Conservation (phyloP, 1,284 basidiomycete genomes). For the Marasmius tenuissimus region DNA sequence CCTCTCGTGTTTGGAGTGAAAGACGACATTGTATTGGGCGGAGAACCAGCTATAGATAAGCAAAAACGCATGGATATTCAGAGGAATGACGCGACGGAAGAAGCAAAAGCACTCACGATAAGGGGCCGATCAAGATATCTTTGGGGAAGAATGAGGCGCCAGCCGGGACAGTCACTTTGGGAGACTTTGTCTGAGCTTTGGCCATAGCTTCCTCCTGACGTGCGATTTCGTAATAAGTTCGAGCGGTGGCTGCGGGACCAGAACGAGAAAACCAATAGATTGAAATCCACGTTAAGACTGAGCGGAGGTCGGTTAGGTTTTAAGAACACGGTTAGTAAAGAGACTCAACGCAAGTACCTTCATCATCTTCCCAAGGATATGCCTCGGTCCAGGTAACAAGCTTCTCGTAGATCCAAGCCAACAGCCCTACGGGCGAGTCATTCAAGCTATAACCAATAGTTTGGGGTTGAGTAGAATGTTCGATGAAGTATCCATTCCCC, state of each 20-base stretch:
- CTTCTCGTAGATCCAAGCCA: slow-evolving; percentile 23
- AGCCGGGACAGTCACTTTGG: slow-evolving; percentile 22
- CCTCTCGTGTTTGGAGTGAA: slow-evolving; percentile 1
- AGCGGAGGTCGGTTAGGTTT: background rate
- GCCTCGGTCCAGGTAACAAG: slow-evolving; percentile 43
- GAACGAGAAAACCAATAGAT: slow-evolving; percentile 39
- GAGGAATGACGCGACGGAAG: background rate
- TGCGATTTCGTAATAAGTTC: slow-evolving; percentile 36
- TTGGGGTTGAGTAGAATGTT: slow-evolving; percentile 35
- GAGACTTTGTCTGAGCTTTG: background rate
- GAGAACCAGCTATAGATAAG: background rate
- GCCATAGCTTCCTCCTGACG: background rate
- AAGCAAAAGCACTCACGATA: background rate
- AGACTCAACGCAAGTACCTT: slow-evolving; percentile 25
- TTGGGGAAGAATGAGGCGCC: slow-evolving; percentile 33
- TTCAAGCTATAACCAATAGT: slow-evolving; percentile 38
- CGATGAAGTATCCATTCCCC: slow-evolving; percentile 26
- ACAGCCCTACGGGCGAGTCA: slow-evolving; percentile 43
- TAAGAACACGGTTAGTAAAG: slow-evolving; percentile 3
- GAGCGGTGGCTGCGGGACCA: slow-evolving; percentile 34
- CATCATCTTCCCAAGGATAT: slow-evolving; percentile 40
- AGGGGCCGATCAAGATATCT: slow-evolving; percentile 15
- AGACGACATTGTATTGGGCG: slow-evolving; percentile 5
- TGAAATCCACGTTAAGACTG: slow-evolving; percentile 39
- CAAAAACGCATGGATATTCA: background rate